These are phyloP conservation scores for Xylariales sp. DNA, from an alignment of 2,329 filamentous ascomycete species.

Conservation along the genomic window DNA sequence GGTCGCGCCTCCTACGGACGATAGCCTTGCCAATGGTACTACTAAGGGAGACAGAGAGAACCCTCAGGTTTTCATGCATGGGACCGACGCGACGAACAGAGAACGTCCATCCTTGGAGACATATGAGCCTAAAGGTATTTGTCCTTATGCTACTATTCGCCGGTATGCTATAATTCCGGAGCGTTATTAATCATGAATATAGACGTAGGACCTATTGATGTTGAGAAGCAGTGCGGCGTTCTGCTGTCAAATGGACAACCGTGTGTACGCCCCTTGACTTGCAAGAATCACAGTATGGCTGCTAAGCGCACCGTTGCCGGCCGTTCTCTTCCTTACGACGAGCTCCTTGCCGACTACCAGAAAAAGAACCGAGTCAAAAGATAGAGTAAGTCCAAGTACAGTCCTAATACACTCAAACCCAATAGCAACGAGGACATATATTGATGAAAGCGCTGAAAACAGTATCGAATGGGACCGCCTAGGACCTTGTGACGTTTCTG, in stretches of 20 bases:
- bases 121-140: constrained; percentile 49
- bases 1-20: constrained; percentile 27
- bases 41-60: neutral
- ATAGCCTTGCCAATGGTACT: constrained; percentile 2
- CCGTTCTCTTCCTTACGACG: constrained; percentile 88
- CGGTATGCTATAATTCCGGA: neutral
- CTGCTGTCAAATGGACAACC: constrained; percentile 84
- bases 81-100: neutral
- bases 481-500: constrained; percentile 29
- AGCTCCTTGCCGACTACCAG: constrained; percentile 87
- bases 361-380: constrained; percentile 99
- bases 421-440: neutral
- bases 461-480: constrained; percentile 59
- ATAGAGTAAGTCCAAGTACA: constrained; percentile 75
- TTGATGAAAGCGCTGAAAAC: constrained; percentile 52
- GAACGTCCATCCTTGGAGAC: constrained; percentile 58
- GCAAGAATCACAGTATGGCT: constrained; percentile 96
- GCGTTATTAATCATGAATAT: constrained; percentile 15
- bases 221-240: constrained; percentile 93
- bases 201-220: constrained; percentile 80
- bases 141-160: neutral
- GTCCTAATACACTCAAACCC: constrained; percentile 50
- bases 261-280: constrained; percentile 89
- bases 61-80: constrained; percentile 26
- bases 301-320: constrained; percentile 90